These are phyloP conservation scores for Diplodia mutila DNA, from an alignment of 2,329 filamentous ascomycete species.

Conservation along the genomic window DNA sequence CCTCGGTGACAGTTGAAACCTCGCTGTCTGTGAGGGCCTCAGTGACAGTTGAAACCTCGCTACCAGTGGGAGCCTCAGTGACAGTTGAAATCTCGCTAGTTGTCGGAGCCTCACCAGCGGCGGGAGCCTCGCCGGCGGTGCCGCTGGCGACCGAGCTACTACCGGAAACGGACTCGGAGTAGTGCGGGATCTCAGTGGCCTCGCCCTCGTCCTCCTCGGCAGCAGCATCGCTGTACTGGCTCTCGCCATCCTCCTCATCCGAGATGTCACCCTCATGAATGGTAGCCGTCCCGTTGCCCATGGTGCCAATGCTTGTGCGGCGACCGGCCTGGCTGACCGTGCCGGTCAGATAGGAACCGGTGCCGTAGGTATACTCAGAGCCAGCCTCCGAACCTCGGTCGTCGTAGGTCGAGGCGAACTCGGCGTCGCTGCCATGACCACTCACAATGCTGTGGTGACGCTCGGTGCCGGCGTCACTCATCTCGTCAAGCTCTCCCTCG, in stretches of 20 bases:
- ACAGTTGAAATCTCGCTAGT: neutral
- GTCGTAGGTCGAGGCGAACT: slow-evolving; percentile 54
- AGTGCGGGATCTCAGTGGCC: slow-evolving; percentile 24
- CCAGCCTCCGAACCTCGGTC: slow-evolving; percentile 44
- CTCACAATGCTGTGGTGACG: slow-evolving; percentile 43
- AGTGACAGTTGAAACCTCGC: neutral
- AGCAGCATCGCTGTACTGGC: slow-evolving; percentile 17
- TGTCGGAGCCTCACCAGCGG: neutral
- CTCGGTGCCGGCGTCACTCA: slow-evolving; percentile 45
- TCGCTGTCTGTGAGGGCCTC: neutral
- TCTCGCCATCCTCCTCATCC: slow-evolving; percentile 31
- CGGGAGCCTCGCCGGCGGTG: neutral
- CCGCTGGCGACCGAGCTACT: slow-evolving; percentile 5
- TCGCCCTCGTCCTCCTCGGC: slow-evolving; percentile 29
- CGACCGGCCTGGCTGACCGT: slow-evolving; percentile 52
- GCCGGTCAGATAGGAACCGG: slow-evolving; percentile 54
- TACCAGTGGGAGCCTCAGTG: neutral
- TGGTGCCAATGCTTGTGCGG: slow-evolving; percentile 48
- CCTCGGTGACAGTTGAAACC: neutral
- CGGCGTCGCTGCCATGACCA: slow-evolving; percentile 45
- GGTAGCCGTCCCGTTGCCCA: slow-evolving; percentile 13
- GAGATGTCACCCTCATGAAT: slow-evolving; percentile 27
- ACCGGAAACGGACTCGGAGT: slow-evolving; percentile 16
- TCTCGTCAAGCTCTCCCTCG: slow-evolving; percentile 33
- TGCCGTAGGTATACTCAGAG: slow-evolving; percentile 52